Evolutionary conservation across 2,329 filamentous ascomycete species (phyloP), one percentile per base, ranked within the genome.

Genomic region (Aspergillus udagawae): DNA sequence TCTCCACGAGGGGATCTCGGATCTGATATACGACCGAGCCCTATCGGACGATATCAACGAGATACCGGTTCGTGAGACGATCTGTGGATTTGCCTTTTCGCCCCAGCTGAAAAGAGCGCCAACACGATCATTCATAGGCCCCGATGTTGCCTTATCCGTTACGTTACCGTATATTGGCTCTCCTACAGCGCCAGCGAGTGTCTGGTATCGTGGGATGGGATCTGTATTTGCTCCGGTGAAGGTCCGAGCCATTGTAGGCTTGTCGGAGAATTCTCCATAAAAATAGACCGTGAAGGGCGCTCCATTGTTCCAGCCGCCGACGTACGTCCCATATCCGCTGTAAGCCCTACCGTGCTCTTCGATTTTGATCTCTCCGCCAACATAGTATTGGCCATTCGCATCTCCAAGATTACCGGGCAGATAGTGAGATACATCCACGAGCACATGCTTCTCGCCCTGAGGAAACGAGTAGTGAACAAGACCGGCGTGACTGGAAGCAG

Each of bases 401-500:
- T 74, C 72, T 8, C 72, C 74, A 0, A 70, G 67, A 3, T 73
- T 74, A 2, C 77, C 79, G 2, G 81, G 70, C 23, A 79, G 76
- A 61, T 83, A 82, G 48, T 71, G 69, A 42, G 80, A 80, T 1
- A 89, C 72, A 62, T 89, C 86, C 48, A 87, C 81, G 3, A 89
- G 69, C 25, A 89, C 82, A 50, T 88, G 76, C 83, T 86, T 68
- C 68, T 80, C 63, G 65, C 72, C 29, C 65, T 67, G 42, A 0
- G 84, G 82, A 58, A 89, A 89, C 0, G 78, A 83, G 65, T 89
- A 87, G 27, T 81, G 79, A 66, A 88, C 87, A 3, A 90, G 72
- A 0, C 85, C 83, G 1, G 84, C 78, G 63, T 84, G 85, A n/a
- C 85, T 80, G 0, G 85, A 80, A 0, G 82, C 80, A 0, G 87